A percentile compares a stretch with the other conserved stretches of the same genome.
These are phyloP conservation scores for Sphaerobolus stellatus DNA, from an alignment of 1,284 basidiomycete genomes.

Conservation along the genomic window DNA sequence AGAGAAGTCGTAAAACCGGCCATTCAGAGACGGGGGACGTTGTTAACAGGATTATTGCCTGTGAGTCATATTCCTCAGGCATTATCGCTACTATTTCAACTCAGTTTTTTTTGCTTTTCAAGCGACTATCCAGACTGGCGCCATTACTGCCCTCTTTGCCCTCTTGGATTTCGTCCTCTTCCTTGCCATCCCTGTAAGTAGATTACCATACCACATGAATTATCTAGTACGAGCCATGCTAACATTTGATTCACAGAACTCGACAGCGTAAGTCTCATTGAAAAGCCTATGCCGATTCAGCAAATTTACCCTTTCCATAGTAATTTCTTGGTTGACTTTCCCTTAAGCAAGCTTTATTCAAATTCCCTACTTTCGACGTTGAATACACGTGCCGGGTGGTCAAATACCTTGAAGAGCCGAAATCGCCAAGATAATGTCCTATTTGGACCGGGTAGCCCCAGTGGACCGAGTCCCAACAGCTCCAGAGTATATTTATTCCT, in stretches of 20 bases:
- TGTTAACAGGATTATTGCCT: neutral
- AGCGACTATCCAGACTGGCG: slow-evolving; percentile 42
- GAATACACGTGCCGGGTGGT: slow-evolving; percentile 9
- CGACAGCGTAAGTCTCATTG: slow-evolving; percentile 16
- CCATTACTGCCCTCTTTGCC: slow-evolving; percentile 34
- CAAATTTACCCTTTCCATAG: neutral
- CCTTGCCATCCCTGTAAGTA: slow-evolving; percentile 20
- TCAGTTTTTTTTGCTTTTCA: neutral
- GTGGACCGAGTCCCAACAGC: too few relatives aligned
- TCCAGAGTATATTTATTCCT: too few relatives aligned
- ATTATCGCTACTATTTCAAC: neutral
- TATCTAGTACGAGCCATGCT: neutral
- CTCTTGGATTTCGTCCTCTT: slow-evolving; percentile 36
- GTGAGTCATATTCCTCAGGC: neutral
- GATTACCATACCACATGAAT: neutral
- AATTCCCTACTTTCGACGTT: slow-evolving; percentile 13
- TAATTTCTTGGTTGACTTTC: slow-evolving; percentile 13
- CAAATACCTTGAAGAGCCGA: too few relatives aligned
- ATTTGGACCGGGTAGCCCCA: too few relatives aligned
- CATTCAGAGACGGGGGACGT: neutral
- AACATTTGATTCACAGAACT: neutral
- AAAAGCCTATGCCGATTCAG: too few relatives aligned
- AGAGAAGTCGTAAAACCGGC: neutral
- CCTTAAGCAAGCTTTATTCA: slow-evolving; percentile 14
- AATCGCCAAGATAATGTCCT: neutral